Evolutionary conservation across 306 rosid species (phyloP).

Genomic region (Crataegus laevigata): DNA sequence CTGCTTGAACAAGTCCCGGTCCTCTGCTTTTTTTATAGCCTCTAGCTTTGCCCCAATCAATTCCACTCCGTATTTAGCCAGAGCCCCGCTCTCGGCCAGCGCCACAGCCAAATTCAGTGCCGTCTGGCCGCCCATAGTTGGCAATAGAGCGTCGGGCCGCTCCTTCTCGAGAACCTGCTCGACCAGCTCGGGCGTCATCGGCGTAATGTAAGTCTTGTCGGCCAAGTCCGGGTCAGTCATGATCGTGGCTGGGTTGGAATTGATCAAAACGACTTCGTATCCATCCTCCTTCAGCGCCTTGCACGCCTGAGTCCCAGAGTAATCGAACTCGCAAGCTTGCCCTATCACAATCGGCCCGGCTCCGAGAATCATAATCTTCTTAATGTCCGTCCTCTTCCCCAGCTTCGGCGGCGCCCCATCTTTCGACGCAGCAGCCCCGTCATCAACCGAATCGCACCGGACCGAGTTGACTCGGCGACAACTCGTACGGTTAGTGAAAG

Average conservation of each 20-base stretch:
- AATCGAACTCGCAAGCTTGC: constrained; percentile 94
- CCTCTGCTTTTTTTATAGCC: constrained; percentile 85
- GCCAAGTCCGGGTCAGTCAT: constrained; percentile 97
- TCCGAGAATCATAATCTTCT: constrained; percentile 85
- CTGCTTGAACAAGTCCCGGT: constrained; percentile 76
- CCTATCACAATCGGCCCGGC: constrained; percentile 97
- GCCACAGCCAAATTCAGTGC: constrained; percentile 85
- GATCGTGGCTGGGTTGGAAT: constrained; percentile 92
- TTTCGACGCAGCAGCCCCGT: not conserved
- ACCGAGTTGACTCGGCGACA: constrained; percentile 10
- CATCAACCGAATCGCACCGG: constrained; percentile 1
- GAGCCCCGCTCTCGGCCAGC: constrained; percentile 66
- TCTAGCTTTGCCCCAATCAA: constrained; percentile 94
- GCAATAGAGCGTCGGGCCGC: constrained; percentile 83
- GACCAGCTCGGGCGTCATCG: constrained; percentile 87
- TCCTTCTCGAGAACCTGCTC: constrained; percentile 77
- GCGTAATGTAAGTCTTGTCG: constrained; percentile 71
- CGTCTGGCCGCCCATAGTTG: constrained; percentile 98
- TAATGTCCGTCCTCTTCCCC: constrained; percentile 74
- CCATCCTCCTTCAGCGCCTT: constrained; percentile 90
- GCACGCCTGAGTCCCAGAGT: constrained; percentile 95
- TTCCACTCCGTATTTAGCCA: constrained; percentile 63
- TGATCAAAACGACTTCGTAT: constrained; percentile 66
- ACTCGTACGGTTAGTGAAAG: not conserved
- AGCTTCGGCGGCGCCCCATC: not conserved